Evolutionary conservation across 208 protist species (phyloP).

Genomic region (Crithidia thermophila): DNA sequence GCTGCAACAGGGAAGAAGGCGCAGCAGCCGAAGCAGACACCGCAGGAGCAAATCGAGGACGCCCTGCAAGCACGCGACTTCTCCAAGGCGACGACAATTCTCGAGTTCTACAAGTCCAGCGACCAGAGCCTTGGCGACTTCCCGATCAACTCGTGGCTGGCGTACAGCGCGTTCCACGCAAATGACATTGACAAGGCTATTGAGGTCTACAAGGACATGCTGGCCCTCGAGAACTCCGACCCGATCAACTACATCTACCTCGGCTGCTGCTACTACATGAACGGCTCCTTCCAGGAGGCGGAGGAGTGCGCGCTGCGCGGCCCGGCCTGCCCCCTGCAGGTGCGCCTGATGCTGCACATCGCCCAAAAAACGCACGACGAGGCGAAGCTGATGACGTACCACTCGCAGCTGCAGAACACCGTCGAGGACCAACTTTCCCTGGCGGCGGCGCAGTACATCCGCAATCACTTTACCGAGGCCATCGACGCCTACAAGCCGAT

Average conservation of each 20-base stretch:
- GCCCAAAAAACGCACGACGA: conserved; percentile 94
- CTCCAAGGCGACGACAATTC: conserved; percentile 86
- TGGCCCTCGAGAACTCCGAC: conserved; percentile 60
- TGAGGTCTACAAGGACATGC: conserved; percentile 89
- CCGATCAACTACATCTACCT: conserved; percentile 82
- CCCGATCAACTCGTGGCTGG: conserved; percentile 92
- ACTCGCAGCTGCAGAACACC: conserved; percentile 88
- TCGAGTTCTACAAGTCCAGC: conserved; percentile 90
- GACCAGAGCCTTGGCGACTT: conserved; percentile 76
- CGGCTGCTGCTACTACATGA: conserved; percentile 85
- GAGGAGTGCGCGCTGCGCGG: conserved; percentile 88
- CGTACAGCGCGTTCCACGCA: conserved; percentile 95
- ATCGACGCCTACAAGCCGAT: conserved; percentile 98
- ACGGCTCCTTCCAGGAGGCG: conserved; percentile 90
- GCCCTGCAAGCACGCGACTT: conserved; percentile 88
- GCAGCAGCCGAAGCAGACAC: conserved; percentile 42
- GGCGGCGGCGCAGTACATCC: conserved; percentile 95
- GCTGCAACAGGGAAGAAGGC: conserved; percentile 28
- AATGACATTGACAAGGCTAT: conserved; percentile 94
- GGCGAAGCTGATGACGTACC: conserved; percentile 93
- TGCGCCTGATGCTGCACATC: conserved; percentile 95
- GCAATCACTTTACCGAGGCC: conserved; percentile 96
- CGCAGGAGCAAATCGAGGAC: conserved; percentile 88
- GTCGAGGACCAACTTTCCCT: conserved; percentile 94
- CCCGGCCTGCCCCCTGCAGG: conserved; percentile 83